A percentile compares a stretch with the other conserved stretches of the same genome.
These are phyloP conservation scores for Rhodamnia rubescens DNA, from an alignment of 345 rosid species.

Conservation along the genomic window DNA sequence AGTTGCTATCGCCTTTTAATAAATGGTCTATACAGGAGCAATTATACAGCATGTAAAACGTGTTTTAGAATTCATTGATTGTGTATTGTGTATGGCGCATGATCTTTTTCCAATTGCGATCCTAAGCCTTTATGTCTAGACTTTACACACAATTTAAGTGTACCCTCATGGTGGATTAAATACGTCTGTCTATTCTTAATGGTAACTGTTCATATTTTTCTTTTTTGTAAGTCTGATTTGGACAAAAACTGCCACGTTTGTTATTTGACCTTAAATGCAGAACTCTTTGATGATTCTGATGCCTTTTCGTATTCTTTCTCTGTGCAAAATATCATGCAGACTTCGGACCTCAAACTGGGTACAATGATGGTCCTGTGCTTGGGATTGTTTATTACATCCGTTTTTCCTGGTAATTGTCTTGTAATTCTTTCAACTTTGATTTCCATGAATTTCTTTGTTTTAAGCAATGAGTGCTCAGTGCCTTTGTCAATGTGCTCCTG, in stretches of 20 bases:
- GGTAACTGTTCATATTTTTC: background rate
- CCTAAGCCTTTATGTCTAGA: too few species aligned
- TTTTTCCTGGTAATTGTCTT: conserved; percentile 67
- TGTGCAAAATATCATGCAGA: conserved; percentile 36
- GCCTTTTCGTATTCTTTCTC: conserved; percentile 12
- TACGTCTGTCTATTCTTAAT: too few species aligned
- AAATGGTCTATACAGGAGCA: too few species aligned
- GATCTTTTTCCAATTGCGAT: too few species aligned
- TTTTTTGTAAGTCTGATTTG: background rate
- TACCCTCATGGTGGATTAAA: too few species aligned
- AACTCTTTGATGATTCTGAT: conserved; percentile 4
- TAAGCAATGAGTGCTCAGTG: background rate
- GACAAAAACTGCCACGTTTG: background rate
- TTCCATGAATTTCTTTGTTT: background rate
- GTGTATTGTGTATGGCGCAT: too few species aligned
- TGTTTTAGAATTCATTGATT: too few species aligned
- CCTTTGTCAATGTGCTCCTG: background rate
- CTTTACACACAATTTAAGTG: too few species aligned
- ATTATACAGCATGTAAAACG: too few species aligned
- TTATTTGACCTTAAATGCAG: background rate
- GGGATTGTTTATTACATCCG: conserved; percentile 99
- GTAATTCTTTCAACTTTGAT: background rate
- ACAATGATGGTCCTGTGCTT: conserved; percentile 98
- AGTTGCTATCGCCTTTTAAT: too few species aligned
- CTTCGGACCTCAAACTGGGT: conserved; percentile 62